phyloP scores from a whole-genome alignment of 305 asterid genomes.

The Andrographis paniculata region DNA sequence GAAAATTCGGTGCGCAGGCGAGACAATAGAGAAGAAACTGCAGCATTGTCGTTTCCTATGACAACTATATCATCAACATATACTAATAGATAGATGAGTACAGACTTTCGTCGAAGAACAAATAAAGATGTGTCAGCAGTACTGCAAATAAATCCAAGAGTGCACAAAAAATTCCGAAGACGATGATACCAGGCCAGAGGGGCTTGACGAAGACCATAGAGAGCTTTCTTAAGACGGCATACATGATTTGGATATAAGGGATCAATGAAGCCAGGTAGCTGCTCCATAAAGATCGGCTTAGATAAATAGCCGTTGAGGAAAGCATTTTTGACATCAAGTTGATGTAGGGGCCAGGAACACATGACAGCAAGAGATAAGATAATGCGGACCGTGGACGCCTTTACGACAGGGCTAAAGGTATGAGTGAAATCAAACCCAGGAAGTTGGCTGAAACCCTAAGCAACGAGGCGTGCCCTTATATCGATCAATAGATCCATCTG shows the following conservation, averaged over 20 bases:
- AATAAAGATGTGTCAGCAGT: not conserved
- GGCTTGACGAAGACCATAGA: not conserved
- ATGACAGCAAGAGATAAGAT: not conserved
- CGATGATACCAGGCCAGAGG: not conserved
- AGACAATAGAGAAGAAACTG: too few relatives aligned
- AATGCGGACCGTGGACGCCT: conserved; percentile 1
- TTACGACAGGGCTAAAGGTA: conserved; percentile 1
- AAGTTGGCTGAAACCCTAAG: not conserved
- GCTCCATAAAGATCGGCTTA: not conserved
- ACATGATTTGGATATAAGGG: not conserved
- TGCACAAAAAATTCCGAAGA: not conserved
- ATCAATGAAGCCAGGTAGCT: conserved; percentile 1
- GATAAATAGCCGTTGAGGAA: not conserved
- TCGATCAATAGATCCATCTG: not conserved
- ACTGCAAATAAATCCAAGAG: not conserved
- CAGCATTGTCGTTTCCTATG: not conserved
- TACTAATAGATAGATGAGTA: not conserved
- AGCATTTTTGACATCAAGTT: not conserved
- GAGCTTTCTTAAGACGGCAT: conserved; percentile 1
- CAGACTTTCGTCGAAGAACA: not conserved
- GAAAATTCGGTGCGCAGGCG: too few relatives aligned
- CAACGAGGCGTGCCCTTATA: too few relatives aligned
- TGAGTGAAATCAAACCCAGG: conserved; percentile 1
- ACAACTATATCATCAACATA: conserved; percentile 3
- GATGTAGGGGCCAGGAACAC: not conserved